Base-by-base conservation (phyloP, 139 green algal species). In the Coelastrella sp. region DNA sequence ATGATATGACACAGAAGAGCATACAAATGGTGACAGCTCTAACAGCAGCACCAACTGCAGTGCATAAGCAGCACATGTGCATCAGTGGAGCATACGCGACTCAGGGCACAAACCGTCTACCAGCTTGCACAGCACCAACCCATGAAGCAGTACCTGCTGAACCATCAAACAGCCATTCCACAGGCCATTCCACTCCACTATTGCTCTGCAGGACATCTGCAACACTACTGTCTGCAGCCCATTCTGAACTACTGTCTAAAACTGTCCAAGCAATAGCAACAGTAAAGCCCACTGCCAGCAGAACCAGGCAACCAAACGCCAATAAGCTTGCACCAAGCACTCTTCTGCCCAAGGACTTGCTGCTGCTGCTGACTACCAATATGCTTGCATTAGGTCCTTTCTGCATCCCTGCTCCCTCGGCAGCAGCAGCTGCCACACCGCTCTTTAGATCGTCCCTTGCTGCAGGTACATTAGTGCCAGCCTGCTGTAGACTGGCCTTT, bases 81-180 rank as follows among this genome's bases (percentile, higher is more conserved):
- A n/a, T n/a, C n/a, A n/a, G n/a, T n/a, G n/a, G n/a, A n/a, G n/a
- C n/a, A n/a, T n/a, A n/a, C n/a, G n/a, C 61, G 14, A 71, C 61
- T 13, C 14, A 71, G 11, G 61, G 14, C 61, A 71, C 76, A 83
- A 83, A 83, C 32, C 76, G 54, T 57, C 79, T 84, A 57, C 79
- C 79, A 73, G 19, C 32, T 47, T 61, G 76, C 32, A 83, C 47
- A 16, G 76, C 79, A 73, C 19, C 79, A 85, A 71, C 11, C 60
- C 79, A 85, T 17, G 19, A 22, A 5, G 56, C 13, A 64, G 56
- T 23, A 60, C 17, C 79, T 68, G 78, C 78, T 47, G 14, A n/a
- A 57, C 56, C 79, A 85, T 61, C 19, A n/a, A 17, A 85, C 17
- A 71, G 57, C 79, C 57, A 85, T 57, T 57, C 79, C 17, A 85